phyloP scores from a whole-genome alignment of 768 basidiomycete genomes.

The Collybia nuda region DNA sequence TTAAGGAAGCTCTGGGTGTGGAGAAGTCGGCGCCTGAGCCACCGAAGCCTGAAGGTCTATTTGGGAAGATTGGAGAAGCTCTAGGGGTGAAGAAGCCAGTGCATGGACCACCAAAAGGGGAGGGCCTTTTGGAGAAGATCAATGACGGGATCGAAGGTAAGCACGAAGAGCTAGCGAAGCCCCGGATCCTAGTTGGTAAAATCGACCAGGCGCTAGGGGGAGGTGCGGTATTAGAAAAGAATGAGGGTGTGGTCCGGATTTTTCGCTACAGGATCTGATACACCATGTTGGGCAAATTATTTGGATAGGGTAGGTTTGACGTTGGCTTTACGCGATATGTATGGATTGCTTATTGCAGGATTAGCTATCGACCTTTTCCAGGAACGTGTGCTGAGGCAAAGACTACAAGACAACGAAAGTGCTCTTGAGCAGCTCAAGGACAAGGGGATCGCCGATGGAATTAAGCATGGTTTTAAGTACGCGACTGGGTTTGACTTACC shows the following conservation, averaged over 20 bases:
- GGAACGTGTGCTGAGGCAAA: slow-evolving; percentile 36
- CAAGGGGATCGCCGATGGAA: slow-evolving; percentile 33
- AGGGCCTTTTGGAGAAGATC: too few species aligned
- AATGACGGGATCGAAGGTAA: not conserved
- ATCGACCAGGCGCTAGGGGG: slow-evolving; percentile 18
- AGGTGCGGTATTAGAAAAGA: slow-evolving; percentile 14
- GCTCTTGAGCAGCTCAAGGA: slow-evolving; percentile 40
- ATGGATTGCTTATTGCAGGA: not conserved
- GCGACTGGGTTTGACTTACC: slow-evolving; percentile 20
- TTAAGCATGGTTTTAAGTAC: slow-evolving; percentile 27
- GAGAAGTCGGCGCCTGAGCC: not conserved
- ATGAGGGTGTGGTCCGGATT: slow-evolving; percentile 14
- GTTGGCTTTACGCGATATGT: not conserved
- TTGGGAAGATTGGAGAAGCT: slow-evolving; percentile 12
- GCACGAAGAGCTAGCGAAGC: slow-evolving; percentile 11
- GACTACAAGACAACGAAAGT: slow-evolving; percentile 35
- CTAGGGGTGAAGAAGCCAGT: not conserved
- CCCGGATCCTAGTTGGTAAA: slow-evolving; percentile 15
- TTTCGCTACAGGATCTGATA: not conserved
- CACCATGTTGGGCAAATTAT: not conserved
- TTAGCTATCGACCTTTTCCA: slow-evolving; percentile 42
- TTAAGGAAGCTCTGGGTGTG: slow-evolving; percentile 9
- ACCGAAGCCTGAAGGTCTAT: slow-evolving; percentile 10
- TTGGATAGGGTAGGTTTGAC: slow-evolving; percentile 29
- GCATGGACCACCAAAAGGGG: too few species aligned